A percentile compares a stretch with the other conserved stretches of the same genome.
Evolutionary conservation across 805 yeast species (phyloP).

Genomic region (Wickerhamomyces rabaulensis): DNA sequence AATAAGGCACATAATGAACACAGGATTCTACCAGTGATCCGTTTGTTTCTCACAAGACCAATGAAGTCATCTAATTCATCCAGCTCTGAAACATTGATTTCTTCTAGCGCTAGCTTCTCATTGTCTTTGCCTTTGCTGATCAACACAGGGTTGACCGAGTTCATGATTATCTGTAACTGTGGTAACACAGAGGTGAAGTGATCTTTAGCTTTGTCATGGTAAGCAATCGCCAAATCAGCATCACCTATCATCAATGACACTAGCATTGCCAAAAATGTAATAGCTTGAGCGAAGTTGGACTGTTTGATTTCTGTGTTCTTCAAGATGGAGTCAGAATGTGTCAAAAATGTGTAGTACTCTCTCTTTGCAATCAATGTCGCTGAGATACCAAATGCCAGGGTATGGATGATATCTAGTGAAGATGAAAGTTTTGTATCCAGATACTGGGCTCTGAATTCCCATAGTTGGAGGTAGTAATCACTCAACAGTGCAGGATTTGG

Average conservation of each 20-base stretch:
- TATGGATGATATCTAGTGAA: background rate
- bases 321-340: conserved; percentile 17
- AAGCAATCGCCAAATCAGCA: conserved; percentile 1
- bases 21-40: conserved; percentile 30
- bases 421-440: background rate
- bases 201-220: background rate
- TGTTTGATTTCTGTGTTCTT: background rate
- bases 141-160: conserved; percentile 18
- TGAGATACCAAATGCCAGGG: conserved; percentile 18
- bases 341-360: conserved; percentile 23
- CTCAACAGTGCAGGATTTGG: conserved; percentile 12
- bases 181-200: background rate
- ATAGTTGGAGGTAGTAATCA: conserved; percentile 13
- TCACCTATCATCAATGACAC: conserved; percentile 23
- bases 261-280: conserved; percentile 13
- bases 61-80: conserved; percentile 19
- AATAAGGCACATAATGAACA: conserved; percentile 30
- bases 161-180: conserved; percentile 12
- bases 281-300: background rate
- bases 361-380: conserved; percentile 24
- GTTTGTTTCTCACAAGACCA: conserved; percentile 20
- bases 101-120: background rate
- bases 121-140: background rate
- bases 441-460: conserved; percentile 11
- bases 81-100: background rate